A percentile compares a stretch with the other conserved stretches of the same genome.
phyloP scores from a whole-genome alignment of 2,329 filamentous ascomycete species.

The Botrytis medusae region DNA sequence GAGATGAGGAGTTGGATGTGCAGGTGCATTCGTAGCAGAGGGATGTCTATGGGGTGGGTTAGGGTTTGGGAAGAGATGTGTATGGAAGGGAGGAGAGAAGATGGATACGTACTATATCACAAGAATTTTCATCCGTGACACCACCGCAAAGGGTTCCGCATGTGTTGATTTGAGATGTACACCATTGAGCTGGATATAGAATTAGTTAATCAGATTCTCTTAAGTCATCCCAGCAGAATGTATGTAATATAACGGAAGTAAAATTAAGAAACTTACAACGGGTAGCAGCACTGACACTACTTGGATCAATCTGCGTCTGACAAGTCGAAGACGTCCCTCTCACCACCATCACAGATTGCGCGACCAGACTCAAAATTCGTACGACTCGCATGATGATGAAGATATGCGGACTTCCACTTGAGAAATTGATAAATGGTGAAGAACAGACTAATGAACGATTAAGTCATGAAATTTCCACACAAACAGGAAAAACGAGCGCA shows the following conservation, averaged over 20 bases:
- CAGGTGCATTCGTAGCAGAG: conserved; percentile 60
- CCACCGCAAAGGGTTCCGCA: conserved; percentile 61
- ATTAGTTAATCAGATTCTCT: not conserved
- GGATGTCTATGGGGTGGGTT: conserved; percentile 42
- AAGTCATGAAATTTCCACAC: not conserved
- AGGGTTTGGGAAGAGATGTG: not conserved
- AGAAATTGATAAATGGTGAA: not conserved
- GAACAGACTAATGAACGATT: not conserved
- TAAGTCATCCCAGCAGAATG: not conserved
- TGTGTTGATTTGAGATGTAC: conserved; percentile 55
- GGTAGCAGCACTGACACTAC: not conserved
- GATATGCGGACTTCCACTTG: not conserved
- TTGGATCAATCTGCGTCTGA: not conserved
- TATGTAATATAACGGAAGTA: too few species aligned
- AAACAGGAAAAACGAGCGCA: not conserved
- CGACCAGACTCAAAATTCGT: not conserved
- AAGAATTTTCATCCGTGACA: conserved; percentile 46
- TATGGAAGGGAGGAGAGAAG: not conserved
- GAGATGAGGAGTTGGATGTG: conserved; percentile 49
- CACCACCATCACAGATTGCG: conserved; percentile 1
- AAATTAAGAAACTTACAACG: not conserved
- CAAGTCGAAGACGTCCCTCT: not conserved
- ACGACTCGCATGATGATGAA: not conserved
- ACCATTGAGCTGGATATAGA: conserved; percentile 50
- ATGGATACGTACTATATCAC: conserved; percentile 52